A percentile compares a stretch with the other conserved stretches of the same genome.
phyloP scores from a whole-genome alignment of 2,329 filamentous ascomycete genomes.

The Aspergillus pseudonomiae region DNA sequence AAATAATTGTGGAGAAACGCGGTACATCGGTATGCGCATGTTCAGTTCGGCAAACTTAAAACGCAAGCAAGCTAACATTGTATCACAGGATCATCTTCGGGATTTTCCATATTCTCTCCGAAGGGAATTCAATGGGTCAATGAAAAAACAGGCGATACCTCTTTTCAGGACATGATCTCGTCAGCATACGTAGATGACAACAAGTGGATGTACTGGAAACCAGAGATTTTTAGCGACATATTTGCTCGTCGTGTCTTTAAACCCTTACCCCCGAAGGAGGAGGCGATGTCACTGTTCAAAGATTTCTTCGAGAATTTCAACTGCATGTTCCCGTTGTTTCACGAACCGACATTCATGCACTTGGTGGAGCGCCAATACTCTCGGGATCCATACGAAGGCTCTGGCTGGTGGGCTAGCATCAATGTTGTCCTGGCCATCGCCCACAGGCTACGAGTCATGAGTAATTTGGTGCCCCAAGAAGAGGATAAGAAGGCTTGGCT shows the following conservation, averaged over 20 bases:
- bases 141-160: constrained; percentile 91
- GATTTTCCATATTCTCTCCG: constrained; percentile 97
- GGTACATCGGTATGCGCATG: constrained; percentile 79
- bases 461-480: constrained; percentile 83
- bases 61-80: constrained; percentile 13
- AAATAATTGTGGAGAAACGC: constrained; percentile 89
- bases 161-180: constrained; percentile 93
- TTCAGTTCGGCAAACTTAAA: background rate
- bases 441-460: constrained; percentile 91
- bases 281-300: constrained; percentile 82
- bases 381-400: constrained; percentile 86
- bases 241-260: constrained; percentile 85
- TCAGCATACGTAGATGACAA: constrained; percentile 89
- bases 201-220: constrained; percentile 97
- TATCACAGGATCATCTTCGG: constrained; percentile 80
- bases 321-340: constrained; percentile 96
- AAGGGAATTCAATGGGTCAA: constrained; percentile 99
- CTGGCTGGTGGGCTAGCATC: constrained; percentile 97
- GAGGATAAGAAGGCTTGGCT: constrained; percentile 95
- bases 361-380: constrained; percentile 94
- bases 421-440: constrained; percentile 94
- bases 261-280: constrained; percentile 79
- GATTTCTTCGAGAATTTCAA: constrained; percentile 99
- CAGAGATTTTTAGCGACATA: constrained; percentile 92
- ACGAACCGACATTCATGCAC: constrained; percentile 98